Evolutionary conservation across 1,139 yeast genomes (phyloP), one percentile per base, ranked within the genome.

Genomic region (Pichia terricola): DNA sequence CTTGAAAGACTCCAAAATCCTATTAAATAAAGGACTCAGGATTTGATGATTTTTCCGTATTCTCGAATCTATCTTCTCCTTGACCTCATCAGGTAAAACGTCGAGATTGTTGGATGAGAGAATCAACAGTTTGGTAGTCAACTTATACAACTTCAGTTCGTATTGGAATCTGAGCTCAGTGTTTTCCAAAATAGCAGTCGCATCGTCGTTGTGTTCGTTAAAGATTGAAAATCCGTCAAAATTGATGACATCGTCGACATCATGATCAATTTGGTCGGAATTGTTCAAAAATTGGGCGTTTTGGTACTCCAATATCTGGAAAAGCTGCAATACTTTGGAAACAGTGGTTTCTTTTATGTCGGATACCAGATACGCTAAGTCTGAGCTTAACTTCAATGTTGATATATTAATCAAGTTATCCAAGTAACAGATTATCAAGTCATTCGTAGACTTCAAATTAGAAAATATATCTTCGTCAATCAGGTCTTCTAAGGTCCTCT

Each of bases 101-200:
- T 16, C 22, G 22, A 16, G 22, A 16, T 16, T 16, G 22, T 16
- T 16, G 22, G 22, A 16, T 16, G 22, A 16, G 22, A 16, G 60
- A 6, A 72, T 66, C 38, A 71, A 61, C 38, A 82, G 44, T 54
- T 79, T 79, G 28, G 79, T 62, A 0, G 75, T 61, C 49, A 62
- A 76, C 4, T 74, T 64, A 47, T 79, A 70, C n/a, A 82, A 32
- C 8, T 40, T 28, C 8, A 25, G 16, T 30, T 45, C 38, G 35
- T 60, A 26, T 67, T 66, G 69, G 51, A 76, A 79, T 5, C 61
- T 55, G 8, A 52, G 53, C 71, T 72, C 37, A 16, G 26, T 11
- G 30, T 45, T 47, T 31, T 40, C 40, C 16, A 38, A 39, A 38
- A 54, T 63, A 3, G 47, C 52, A 34, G 2, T 34, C 11, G 22